Evolutionary conservation across 371 early-diverging fungal genomes (phyloP).

Genomic region (Fennellomyces sp.): DNA sequence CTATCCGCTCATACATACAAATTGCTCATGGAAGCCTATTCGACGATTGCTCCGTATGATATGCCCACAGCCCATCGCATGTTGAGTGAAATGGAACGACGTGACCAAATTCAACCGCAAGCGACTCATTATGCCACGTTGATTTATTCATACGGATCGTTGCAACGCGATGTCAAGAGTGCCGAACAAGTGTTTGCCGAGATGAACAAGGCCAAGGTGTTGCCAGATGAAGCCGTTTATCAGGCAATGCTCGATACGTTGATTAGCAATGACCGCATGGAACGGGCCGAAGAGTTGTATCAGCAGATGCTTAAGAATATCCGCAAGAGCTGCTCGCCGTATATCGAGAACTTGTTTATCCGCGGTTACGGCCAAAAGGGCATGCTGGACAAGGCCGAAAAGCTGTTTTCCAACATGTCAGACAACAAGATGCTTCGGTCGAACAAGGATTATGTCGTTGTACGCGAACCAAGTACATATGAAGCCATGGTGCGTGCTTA

Average conservation of each 20-base stretch:
- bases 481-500: conserved; percentile 66
- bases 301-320: conserved; percentile 21
- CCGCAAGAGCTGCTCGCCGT: conserved; percentile 49
- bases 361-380: conserved; percentile 59
- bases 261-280: conserved; percentile 48
- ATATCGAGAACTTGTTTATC: conserved; percentile 69
- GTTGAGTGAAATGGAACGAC: conserved; percentile 51
- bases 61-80: conserved; percentile 63
- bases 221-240: conserved; percentile 58
- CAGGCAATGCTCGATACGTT: conserved; percentile 64
- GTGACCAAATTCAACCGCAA: conserved; percentile 48
- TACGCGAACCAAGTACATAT: conserved; percentile 68
- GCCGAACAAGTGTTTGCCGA: conserved; percentile 55
- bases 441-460: conserved; percentile 18
- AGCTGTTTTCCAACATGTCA: conserved; percentile 56
- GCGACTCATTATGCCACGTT: conserved; percentile 64
- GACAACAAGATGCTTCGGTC: conserved; percentile 40
- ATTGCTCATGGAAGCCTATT: conserved; percentile 63
- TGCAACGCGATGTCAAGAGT: conserved; percentile 56
- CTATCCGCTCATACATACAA: conserved; percentile 70
- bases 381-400: conserved; percentile 47
- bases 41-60: conserved; percentile 62
- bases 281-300: conserved; percentile 50
- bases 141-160: conserved; percentile 63
- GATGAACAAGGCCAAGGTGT: conserved; percentile 44